Percentiles rank a stretch among this genome's conserved stretches.
phyloP scores from a whole-genome alignment of 768 basidiomycete species.

The Royoungia palumana region DNA sequence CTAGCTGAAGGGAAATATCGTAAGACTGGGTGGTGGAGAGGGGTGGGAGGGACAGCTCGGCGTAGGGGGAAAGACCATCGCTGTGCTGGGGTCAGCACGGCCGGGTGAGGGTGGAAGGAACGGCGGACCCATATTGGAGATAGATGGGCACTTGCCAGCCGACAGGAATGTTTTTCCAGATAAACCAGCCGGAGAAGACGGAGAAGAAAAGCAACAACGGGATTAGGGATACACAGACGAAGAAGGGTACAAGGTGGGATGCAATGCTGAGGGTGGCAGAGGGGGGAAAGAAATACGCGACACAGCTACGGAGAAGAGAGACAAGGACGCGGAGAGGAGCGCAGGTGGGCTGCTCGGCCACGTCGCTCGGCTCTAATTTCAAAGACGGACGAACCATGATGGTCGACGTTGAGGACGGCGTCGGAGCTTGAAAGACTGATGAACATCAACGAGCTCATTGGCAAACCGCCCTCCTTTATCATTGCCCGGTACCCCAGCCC shows the following conservation, averaged over 20 bases:
- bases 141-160: conserved; percentile 68
- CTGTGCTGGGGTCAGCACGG: conserved; percentile 35
- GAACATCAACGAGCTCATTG: conserved; percentile 42
- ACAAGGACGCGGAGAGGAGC: conserved; percentile 5
- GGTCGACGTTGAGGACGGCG: conserved; percentile 9
- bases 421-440: conserved; percentile 8
- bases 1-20: conserved; percentile 64
- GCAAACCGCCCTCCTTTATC: conserved; percentile 45
- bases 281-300: conserved; percentile 11
- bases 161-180: conserved; percentile 69
- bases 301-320: conserved; percentile 1
- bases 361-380: conserved; percentile 20
- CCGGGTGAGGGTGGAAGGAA: not conserved
- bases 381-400: conserved; percentile 21
- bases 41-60: conserved; percentile 47
- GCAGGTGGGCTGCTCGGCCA: conserved; percentile 3
- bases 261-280: conserved; percentile 34
- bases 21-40: conserved; percentile 67
- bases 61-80: conserved; percentile 63
- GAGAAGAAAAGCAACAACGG: conserved; percentile 63
- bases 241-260: conserved; percentile 62
- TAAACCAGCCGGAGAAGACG: conserved; percentile 62
- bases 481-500: conserved; percentile 42
- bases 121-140: conserved; percentile 75
- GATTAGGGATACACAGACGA: conserved; percentile 57